phyloP scores from a whole-genome alignment of 257 asterid genomes.

The Solanum lignicaule region DNA sequence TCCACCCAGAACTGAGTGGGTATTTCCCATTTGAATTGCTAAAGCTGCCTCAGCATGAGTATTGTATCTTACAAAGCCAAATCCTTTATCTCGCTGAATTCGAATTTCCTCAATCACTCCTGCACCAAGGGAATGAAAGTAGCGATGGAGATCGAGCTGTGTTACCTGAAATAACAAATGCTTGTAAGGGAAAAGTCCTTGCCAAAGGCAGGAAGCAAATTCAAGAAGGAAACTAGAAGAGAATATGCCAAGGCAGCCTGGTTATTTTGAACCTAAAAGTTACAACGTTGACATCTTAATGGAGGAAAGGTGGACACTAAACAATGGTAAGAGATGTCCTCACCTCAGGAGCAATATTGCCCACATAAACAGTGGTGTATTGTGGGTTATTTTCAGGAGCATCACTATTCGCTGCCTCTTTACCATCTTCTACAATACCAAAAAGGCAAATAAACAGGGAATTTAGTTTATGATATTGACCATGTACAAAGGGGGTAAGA shows the following conservation, averaged over 20 bases:
- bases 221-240: not conserved
- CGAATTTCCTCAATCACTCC: conserved; percentile 95
- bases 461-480: not conserved
- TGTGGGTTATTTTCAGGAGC: conserved; percentile 91
- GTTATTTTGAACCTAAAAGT: not conserved
- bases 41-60: conserved; percentile 83
- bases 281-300: not conserved
- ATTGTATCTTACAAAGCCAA: conserved; percentile 81
- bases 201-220: not conserved
- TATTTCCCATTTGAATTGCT: conserved; percentile 82
- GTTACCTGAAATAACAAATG: conserved; percentile 41
- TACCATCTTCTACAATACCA: conserved; percentile 60
- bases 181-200: not conserved
- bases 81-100: conserved; percentile 89
- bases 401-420: conserved; percentile 55
- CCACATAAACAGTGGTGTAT: conserved; percentile 83
- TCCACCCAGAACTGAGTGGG: conserved; percentile 59
- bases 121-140: conserved; percentile 77
- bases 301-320: not conserved
- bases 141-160: conserved; percentile 86
- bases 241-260: not conserved
- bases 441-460: not conserved
- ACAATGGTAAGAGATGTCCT: not conserved
- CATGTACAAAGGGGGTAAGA: not conserved
- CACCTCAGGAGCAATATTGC: conserved; percentile 94